A percentile compares a stretch with the other conserved stretches of the same genome.
These are phyloP conservation scores for Solanum microdontum DNA, from an alignment of 257 asterid species.

Conservation along the genomic window DNA sequence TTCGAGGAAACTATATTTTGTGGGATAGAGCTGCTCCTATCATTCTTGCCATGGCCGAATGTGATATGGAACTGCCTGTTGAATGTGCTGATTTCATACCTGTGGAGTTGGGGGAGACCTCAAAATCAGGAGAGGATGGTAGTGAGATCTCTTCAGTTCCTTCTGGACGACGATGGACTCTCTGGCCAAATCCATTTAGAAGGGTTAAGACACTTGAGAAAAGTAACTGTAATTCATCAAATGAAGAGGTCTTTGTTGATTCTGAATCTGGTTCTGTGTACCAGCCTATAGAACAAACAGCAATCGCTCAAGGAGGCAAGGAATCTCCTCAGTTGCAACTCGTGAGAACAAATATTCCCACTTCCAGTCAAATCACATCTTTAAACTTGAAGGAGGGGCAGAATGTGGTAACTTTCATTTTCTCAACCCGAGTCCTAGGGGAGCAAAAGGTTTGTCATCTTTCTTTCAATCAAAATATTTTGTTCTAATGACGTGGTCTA, in stretches of 20 bases:
- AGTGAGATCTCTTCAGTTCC: slow-evolving; percentile 31
- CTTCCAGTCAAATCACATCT: slow-evolving; percentile 77
- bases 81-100: slow-evolving; percentile 39
- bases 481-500: background rate
- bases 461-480: background rate
- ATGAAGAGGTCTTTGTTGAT: slow-evolving; percentile 48
- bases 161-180: slow-evolving; percentile 76
- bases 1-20: slow-evolving; percentile 62
- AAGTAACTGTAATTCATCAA: slow-evolving; percentile 31
- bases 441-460: slow-evolving; percentile 56
- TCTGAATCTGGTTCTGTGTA: slow-evolving; percentile 38
- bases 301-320: slow-evolving; percentile 14
- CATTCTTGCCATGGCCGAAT: slow-evolving; percentile 63
- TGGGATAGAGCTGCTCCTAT: slow-evolving; percentile 75
- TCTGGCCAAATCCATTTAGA: slow-evolving; percentile 89
- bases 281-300: slow-evolving; percentile 23
- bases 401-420: slow-evolving; percentile 70
- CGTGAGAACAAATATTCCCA: slow-evolving; percentile 79
- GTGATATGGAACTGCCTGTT: slow-evolving; percentile 45
- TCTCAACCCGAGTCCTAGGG: slow-evolving; percentile 89
- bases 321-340: slow-evolving; percentile 64
- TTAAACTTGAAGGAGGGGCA: slow-evolving; percentile 90
- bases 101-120: slow-evolving; percentile 35
- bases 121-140: slow-evolving; percentile 31
- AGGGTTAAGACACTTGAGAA: slow-evolving; percentile 69